A percentile compares a stretch with the other conserved stretches of the same genome.
phyloP scores from a whole-genome alignment of 1,284 basidiomycete genomes.

The Tilletia setariae region DNA sequence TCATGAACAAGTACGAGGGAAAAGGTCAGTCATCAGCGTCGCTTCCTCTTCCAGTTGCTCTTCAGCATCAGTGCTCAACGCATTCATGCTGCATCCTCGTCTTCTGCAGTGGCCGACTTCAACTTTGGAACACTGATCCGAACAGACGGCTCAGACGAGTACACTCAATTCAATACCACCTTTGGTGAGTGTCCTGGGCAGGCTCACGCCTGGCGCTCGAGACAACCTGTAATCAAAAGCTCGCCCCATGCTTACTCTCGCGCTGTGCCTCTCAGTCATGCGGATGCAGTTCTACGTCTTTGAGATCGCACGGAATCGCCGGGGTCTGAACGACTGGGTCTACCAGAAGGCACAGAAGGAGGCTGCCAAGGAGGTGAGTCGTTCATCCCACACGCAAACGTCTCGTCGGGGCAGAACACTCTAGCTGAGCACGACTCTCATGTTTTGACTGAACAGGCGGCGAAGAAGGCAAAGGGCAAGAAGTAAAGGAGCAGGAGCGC shows the following conservation, averaged over 20 bases:
- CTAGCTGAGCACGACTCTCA: not conserved
- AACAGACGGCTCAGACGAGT: conserved; percentile 74
- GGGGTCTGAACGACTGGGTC: conserved; percentile 86
- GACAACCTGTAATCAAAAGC: too few relatives aligned
- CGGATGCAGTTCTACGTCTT: conserved; percentile 80
- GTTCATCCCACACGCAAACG: conserved; percentile 16
- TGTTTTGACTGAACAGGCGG: conserved; percentile 21
- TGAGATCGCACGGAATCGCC: conserved; percentile 88
- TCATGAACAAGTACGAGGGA: conserved; percentile 73
- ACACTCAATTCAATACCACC: conserved; percentile 88
- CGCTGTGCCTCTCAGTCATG: conserved; percentile 43
- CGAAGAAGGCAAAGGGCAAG: conserved; percentile 41
- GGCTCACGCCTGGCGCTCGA: not conserved
- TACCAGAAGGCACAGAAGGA: conserved; percentile 42
- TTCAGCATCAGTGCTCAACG: not conserved
- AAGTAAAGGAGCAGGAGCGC: conserved; percentile 14
- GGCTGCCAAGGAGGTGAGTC: conserved; percentile 25
- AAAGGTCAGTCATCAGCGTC: conserved; percentile 39
- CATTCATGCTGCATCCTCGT: not conserved
- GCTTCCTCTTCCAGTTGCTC: not conserved
- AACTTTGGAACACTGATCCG: conserved; percentile 97
- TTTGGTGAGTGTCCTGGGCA: conserved; percentile 65
- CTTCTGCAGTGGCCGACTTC: conserved; percentile 69
- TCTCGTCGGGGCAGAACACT: not conserved
- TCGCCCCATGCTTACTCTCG: conserved; percentile 24